Percentiles rank a stretch among this genome's conserved stretches.
These are phyloP conservation scores for Suhomyces coccinellae DNA, from an alignment of 1,139 yeast species.

Conservation along the genomic window DNA sequence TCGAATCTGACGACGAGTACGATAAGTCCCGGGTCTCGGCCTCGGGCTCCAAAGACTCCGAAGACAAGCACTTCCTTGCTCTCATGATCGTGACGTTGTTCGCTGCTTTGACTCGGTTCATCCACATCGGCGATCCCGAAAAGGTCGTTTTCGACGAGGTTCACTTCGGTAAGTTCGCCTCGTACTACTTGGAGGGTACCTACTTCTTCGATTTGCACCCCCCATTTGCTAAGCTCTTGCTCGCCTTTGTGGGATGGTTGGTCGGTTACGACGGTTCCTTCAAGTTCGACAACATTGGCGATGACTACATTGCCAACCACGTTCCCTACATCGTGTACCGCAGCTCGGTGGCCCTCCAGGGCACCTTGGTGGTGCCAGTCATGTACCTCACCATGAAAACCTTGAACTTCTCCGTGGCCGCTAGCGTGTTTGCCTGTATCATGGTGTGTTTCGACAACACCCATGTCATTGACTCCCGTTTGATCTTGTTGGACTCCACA, in stretches of 20 bases:
- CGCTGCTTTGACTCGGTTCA: conserved; percentile 74
- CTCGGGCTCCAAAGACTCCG: conserved; percentile 26
- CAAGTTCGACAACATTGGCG: conserved; percentile 90
- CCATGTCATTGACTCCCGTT: conserved; percentile 85
- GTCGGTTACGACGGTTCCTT: conserved; percentile 87
- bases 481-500: conserved; percentile 89
- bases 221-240: conserved; percentile 90
- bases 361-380: conserved; percentile 78
- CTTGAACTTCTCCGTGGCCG: conserved; percentile 73
- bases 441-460: conserved; percentile 87
- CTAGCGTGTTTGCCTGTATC: conserved; percentile 79
- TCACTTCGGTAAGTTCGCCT: conserved; percentile 94
- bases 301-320: conserved; percentile 67
- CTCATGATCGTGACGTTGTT: conserved; percentile 54
- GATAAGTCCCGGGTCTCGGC: conserved; percentile 6
- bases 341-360: conserved; percentile 76
- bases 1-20: conserved; percentile 4
- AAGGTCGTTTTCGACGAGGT: conserved; percentile 98
- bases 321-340: conserved; percentile 93
- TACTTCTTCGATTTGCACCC: conserved; percentile 97
- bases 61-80: conserved; percentile 41
- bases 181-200: conserved; percentile 78
- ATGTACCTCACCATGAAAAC: conserved; percentile 82
- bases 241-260: conserved; percentile 87
- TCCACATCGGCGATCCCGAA: conserved; percentile 66